A percentile compares a stretch with the other conserved stretches of the same genome.
phyloP scores from a whole-genome alignment of 495 filamentous ascomycete genomes.

The Acidomyces sp. region DNA sequence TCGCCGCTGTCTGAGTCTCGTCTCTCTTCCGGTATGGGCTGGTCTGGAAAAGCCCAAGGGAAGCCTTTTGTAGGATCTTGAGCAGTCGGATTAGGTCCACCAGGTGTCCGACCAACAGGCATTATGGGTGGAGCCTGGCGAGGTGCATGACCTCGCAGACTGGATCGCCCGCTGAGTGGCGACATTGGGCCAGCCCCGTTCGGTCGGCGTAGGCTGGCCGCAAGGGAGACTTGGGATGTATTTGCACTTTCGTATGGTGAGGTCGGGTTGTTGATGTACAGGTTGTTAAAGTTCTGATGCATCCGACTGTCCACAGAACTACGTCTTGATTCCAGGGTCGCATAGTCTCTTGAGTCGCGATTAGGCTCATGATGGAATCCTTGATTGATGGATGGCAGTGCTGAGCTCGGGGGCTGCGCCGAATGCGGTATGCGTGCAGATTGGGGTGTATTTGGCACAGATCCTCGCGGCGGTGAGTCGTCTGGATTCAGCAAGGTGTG shows the following conservation, averaged over 20 bases:
- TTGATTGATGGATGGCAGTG: conserved; percentile 24
- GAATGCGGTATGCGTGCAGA: conserved; percentile 24
- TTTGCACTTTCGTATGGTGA: conserved; percentile 34
- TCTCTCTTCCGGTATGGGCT: conserved; percentile 25
- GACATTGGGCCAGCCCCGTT: conserved; percentile 27
- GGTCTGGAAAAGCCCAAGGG: conserved; percentile 33
- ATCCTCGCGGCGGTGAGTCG: conserved; percentile 27
- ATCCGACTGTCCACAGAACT: conserved; percentile 34
- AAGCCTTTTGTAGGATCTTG: conserved; percentile 31
- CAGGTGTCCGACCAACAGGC: conserved; percentile 23
- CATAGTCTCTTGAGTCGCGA: conserved; percentile 21
- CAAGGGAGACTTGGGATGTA: conserved; percentile 29
- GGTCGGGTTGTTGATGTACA: conserved; percentile 24
- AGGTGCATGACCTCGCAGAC: conserved; percentile 19
- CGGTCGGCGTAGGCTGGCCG: conserved; percentile 28
- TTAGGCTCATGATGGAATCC: conserved; percentile 25
- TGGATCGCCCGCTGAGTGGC: conserved; percentile 21
- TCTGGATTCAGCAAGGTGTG: conserved; percentile 31
- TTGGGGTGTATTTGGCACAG: conserved; percentile 28
- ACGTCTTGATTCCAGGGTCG: conserved; percentile 28
- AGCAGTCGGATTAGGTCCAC: conserved; percentile 32
- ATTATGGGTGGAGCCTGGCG: conserved; percentile 30
- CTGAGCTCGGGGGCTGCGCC: conserved; percentile 1
- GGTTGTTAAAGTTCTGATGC: conserved; percentile 26
- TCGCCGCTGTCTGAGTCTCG: conserved; percentile 27